phyloP scores from a whole-genome alignment of 345 rosid species.

The Eucalyptus pauciflora region DNA sequence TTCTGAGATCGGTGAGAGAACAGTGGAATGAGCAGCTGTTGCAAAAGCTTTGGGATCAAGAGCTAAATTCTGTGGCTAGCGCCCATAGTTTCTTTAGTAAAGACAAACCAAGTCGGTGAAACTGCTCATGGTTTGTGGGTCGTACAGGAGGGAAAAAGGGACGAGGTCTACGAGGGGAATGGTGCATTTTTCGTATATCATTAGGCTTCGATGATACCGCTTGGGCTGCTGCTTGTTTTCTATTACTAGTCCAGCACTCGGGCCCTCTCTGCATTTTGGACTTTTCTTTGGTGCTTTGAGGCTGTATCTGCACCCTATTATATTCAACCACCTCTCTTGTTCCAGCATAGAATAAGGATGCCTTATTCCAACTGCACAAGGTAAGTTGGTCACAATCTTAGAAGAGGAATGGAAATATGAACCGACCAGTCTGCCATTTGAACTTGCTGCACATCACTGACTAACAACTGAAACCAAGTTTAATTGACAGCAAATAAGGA shows the following conservation, averaged over 20 bases:
- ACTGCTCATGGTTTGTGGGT: background rate
- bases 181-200: background rate
- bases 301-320: background rate
- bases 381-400: background rate
- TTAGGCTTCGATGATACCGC: background rate
- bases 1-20: background rate
- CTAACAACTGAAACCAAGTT: background rate
- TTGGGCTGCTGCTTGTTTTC: background rate
- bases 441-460: background rate
- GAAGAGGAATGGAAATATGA: background rate
- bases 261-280: background rate
- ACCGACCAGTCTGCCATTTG: background rate
- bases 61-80: constrained; percentile 1
- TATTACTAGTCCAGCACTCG: background rate
- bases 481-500: background rate
- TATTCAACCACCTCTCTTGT: background rate
- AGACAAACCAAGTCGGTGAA: background rate
- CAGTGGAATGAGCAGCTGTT: background rate
- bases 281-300: background rate
- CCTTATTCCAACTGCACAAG: background rate
- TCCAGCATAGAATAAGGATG: background rate
- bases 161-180: background rate
- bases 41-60: background rate
- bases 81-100: background rate
- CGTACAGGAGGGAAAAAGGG: background rate